These are phyloP conservation scores for Aspergillus hancockii DNA, from an alignment of 495 filamentous ascomycete genomes.

Conservation along the genomic window DNA sequence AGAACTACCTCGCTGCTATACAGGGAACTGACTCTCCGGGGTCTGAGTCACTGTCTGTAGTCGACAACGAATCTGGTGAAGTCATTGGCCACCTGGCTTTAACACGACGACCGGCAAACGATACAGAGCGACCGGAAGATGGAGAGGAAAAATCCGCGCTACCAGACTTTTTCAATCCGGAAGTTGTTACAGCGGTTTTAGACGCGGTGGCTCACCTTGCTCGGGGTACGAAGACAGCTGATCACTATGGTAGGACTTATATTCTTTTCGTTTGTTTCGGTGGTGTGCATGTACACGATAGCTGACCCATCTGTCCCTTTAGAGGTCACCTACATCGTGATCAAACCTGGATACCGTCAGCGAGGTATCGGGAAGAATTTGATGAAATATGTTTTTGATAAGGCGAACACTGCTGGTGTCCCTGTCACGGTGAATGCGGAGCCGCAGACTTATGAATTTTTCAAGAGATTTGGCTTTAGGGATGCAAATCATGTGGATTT, in stretches of 20 bases:
- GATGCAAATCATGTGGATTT: conserved; percentile 22
- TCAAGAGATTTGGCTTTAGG: conserved; percentile 18
- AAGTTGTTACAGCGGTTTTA: conserved; percentile 15
- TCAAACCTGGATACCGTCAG: conserved; percentile 15
- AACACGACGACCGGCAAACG: not conserved
- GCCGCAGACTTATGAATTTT: conserved; percentile 22
- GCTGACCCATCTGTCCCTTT: too few relatives aligned
- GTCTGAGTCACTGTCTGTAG: conserved; percentile 16
- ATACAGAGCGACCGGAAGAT: not conserved
- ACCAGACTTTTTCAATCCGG: conserved; percentile 19
- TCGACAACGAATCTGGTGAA: conserved; percentile 18
- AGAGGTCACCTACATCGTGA: conserved; percentile 25
- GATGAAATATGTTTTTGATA: conserved; percentile 15
- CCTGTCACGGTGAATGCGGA: conserved; percentile 19
- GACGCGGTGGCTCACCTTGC: conserved; percentile 6
- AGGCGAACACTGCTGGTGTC: conserved; percentile 11
- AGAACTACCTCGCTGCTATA: conserved; percentile 20
- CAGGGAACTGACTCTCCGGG: conserved; percentile 5
- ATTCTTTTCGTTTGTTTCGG: not conserved
- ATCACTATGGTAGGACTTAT: conserved; percentile 23
- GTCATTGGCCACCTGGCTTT: conserved; percentile 25
- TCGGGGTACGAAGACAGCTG: conserved; percentile 10
- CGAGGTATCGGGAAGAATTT: conserved; percentile 20
- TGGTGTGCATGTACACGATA: too few relatives aligned
- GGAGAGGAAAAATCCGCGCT: not conserved